Base-by-base conservation (phyloP, 257 asterid species). In the Hygrophila difformis region DNA sequence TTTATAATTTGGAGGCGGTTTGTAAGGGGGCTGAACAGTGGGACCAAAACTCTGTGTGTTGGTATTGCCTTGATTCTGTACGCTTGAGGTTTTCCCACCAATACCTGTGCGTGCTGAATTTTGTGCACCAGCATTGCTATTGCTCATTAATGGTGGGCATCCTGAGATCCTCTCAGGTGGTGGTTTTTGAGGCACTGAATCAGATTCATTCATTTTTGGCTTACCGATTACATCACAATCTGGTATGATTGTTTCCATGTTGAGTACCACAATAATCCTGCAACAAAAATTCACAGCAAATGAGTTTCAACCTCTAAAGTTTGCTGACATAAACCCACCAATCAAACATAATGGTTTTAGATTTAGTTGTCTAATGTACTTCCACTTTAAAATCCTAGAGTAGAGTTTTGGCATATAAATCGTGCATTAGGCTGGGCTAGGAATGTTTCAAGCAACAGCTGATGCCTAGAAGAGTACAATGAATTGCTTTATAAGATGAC, bases 1-100 rank as follows among this genome's bases (percentile, higher is more conserved):
- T 57, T 76, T 86, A 63, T 82, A 86, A 65, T 69, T 80, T 41
- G 95, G 95, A 49, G 95, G 95, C 13, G 99, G 95, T 47, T 86
- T 96, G 56, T 75, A 86, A 36, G 98, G 61, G 17, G 96, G 96
- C 63, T 86, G 98, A 60, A 85, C 70, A 19, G 70, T 66, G 19
- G 95, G 86, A 46, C 79, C 81, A 57, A 75, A 82, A 53, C 54
- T 69, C 66, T 79, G 82, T 33, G 24, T 56, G 61, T 53, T 54
- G 61, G 48, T 71, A 57, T 57, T 54, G 49, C 64, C 67, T 50
- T 68, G 69, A 60, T 44, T 73, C 26, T 64, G 63, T 20, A 61
- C 52, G 43, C 58, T 64, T 47, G 62, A 35, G 39, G 57, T 55
- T 47, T 51, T 67, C 17, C 48, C 63, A 24, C 71, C 57, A 55